These are phyloP conservation scores for Guadua angustifolia DNA, from an alignment of 176 grass and related monocot species.

Conservation along the genomic window DNA sequence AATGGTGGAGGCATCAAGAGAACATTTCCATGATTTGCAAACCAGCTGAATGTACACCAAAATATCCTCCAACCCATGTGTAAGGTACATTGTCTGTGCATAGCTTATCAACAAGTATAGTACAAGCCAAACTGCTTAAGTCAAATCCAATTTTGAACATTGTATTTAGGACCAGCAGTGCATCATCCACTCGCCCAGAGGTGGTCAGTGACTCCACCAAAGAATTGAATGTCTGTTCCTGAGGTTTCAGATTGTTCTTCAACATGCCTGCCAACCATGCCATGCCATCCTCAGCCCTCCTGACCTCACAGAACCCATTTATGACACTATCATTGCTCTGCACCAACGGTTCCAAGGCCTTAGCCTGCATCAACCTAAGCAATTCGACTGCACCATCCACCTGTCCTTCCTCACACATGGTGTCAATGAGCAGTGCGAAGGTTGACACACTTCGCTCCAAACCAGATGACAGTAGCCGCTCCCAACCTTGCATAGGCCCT, in stretches of 20 bases:
- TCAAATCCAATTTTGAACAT: conserved; percentile 70
- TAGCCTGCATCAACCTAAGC: conserved; percentile 67
- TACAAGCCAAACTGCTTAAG: conserved; percentile 47
- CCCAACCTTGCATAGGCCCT: conserved; percentile 66
- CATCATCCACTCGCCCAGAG: conserved; percentile 56
- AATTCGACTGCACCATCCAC: conserved; percentile 63
- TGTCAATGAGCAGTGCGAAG: conserved; percentile 64
- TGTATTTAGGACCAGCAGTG: conserved; percentile 63
- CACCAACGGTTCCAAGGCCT: conserved; percentile 61
- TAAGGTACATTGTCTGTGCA: conserved; percentile 42
- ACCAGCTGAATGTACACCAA: conserved; percentile 41
- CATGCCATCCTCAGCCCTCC: conserved; percentile 70
- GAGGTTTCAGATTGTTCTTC: conserved; percentile 73
- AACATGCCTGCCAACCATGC: conserved; percentile 75
- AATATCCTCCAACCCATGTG: conserved; percentile 54
- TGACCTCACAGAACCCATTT: conserved; percentile 64
- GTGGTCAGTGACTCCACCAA: conserved; percentile 56
- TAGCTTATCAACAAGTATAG: conserved; percentile 60
- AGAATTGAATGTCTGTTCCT: conserved; percentile 46
- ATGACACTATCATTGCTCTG: conserved; percentile 69
- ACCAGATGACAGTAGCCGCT: conserved; percentile 54
- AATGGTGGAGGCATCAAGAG: conserved; percentile 23
- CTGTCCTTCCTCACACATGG: conserved; percentile 63
- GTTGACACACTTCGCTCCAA: conserved; percentile 59
- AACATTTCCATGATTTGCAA: neutral